Base-by-base conservation (phyloP, 176 grass and related monocot genomes). In the Paspalum notatum region DNA sequence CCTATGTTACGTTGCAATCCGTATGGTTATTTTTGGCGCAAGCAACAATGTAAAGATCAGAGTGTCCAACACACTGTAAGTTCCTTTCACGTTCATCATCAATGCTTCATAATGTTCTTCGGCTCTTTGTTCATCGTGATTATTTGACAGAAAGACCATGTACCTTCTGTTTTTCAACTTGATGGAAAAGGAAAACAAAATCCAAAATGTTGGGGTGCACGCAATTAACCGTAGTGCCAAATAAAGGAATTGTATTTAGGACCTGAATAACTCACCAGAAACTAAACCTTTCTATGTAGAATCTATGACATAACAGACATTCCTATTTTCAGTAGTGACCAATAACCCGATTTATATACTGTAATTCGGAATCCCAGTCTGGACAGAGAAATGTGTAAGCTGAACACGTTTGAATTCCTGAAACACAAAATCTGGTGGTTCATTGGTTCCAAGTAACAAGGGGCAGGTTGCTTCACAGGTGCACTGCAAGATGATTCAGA, bases 401-500 rank as follows among this genome's bases (percentile, higher is more conserved):
- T 65, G 61, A 64, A 17, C 15, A 64, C 27, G 3, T 13, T 39
- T 7, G 8, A 64, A 64, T 8, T 39, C 5, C 2, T 63, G 3
- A 17, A 63, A 17, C 2, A 62, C 26, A 17, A 24, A 26, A 58
- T 4, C 14, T 38, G 60, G 26, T 37, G 60, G 60, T 62, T 5
- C 60, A 62, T 15, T 60, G 22, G 20, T 57, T 7, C n/a, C n/a
- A 32, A 32, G 3, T 32, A 32, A 32, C 32, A 32, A 32, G 32
- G 32, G 32, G 32, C 32, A 32, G 32, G 43, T 45, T 45, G 43
- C 7, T 45, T 14, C 6, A 25, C 62, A 50, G 63, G 73, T 69
- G 63, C 53, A 20, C 65, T 27, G 83, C 74, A 78, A 44, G 74
- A 85, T 85, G 74, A 65, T 63, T 78, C 44, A 1, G 52, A 20